These are phyloP conservation scores for Punctularia strigosozonata DNA, from an alignment of 768 basidiomycete species.

Conservation along the genomic window DNA sequence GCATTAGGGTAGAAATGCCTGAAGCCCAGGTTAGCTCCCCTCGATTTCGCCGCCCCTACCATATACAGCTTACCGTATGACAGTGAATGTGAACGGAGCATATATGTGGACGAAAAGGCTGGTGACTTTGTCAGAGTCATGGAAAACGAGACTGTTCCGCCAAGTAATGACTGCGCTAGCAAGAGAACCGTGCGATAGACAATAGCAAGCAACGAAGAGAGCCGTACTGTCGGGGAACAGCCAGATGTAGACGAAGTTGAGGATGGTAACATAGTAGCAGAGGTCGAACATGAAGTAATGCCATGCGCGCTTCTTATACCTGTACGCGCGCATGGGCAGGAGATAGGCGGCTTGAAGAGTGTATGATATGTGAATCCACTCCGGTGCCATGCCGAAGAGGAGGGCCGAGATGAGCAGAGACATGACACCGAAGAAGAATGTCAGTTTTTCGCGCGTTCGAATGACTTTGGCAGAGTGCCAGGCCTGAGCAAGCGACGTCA, in stretches of 20 bases:
- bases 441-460: slow-evolving; percentile 71
- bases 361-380: slow-evolving; percentile 67
- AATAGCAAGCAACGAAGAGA: slow-evolving; percentile 88
- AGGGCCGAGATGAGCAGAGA: slow-evolving; percentile 75
- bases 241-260: slow-evolving; percentile 91
- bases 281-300: slow-evolving; percentile 92
- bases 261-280: slow-evolving; percentile 88
- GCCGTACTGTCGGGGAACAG: slow-evolving; percentile 63
- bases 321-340: slow-evolving; percentile 72
- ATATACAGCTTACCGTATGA: slow-evolving; percentile 58
- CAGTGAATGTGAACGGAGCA: slow-evolving; percentile 81
- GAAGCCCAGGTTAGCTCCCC: not conserved
- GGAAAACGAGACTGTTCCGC: slow-evolving; percentile 97
- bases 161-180: slow-evolving; percentile 96
- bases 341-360: slow-evolving; percentile 69
- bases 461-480: slow-evolving; percentile 93
- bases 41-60: too few species aligned
- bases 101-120: slow-evolving; percentile 94
- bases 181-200: slow-evolving; percentile 81
- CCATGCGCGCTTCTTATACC: slow-evolving; percentile 87
- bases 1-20: slow-evolving; percentile 87
- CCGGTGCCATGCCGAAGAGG: slow-evolving; percentile 77
- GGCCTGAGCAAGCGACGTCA: slow-evolving; percentile 63
- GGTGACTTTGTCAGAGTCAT: slow-evolving; percentile 93
- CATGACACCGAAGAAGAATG: slow-evolving; percentile 94